phyloP scores from a whole-genome alignment of 768 basidiomycete genomes.

The Infundibulicybe gibba region DNA sequence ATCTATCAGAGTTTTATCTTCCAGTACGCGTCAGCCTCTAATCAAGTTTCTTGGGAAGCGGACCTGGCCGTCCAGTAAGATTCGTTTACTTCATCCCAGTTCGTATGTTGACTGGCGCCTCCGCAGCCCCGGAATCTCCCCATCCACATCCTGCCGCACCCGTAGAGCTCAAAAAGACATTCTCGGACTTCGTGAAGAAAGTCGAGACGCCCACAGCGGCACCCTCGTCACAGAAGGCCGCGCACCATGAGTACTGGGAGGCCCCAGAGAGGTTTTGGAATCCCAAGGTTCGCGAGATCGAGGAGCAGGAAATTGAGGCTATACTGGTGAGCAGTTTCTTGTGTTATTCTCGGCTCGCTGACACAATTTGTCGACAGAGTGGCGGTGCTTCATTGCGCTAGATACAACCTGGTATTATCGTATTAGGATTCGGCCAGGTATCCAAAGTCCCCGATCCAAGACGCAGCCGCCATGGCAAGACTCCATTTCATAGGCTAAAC shows the following conservation, averaged over 20 bases:
- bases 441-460: conserved; percentile 2
- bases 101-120: neutral
- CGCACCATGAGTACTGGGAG: conserved; percentile 58
- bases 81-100: conserved; percentile 2
- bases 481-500: too few species aligned
- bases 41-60: conserved; percentile 65
- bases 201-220: conserved; percentile 17
- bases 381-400: conserved; percentile 61
- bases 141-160: conserved; percentile 69
- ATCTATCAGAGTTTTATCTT: conserved; percentile 29
- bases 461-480: neutral
- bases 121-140: conserved; percentile 30
- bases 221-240: conserved; percentile 3
- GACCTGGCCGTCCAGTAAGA: conserved; percentile 41
- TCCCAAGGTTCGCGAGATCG: conserved; percentile 42
- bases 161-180: conserved; percentile 49
- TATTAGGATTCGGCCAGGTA: neutral
- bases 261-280: conserved; percentile 59
- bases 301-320: conserved; percentile 61
- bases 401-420: conserved; percentile 5
- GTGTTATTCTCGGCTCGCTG: conserved; percentile 1
- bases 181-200: conserved; percentile 39
- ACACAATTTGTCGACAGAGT: conserved; percentile 35
- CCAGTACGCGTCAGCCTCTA: conserved; percentile 51
- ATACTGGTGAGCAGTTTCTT: conserved; percentile 47